Evolutionary conservation across 352 stramenopile genomes (phyloP).

Genomic region (Phytophthora agathidicida): DNA sequence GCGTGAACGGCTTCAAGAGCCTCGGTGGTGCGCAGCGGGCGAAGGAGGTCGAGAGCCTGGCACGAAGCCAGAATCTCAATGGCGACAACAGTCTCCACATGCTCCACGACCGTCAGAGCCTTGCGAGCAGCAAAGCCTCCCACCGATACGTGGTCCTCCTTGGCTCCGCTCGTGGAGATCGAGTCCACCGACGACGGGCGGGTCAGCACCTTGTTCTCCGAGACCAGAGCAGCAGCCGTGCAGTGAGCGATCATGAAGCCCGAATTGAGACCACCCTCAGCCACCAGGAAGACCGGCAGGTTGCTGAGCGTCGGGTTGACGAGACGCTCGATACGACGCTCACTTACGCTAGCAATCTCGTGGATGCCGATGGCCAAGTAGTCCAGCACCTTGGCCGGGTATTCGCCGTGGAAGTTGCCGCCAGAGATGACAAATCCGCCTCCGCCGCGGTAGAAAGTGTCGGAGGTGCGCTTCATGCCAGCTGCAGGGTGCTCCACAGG

Average conservation of each 20-base stretch:
- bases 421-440: slow-evolving; percentile 89
- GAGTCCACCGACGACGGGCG: slow-evolving; percentile 89
- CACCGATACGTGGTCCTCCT: slow-evolving; percentile 93
- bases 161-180: slow-evolving; percentile 87
- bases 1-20: slow-evolving; percentile 81
- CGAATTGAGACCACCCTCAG: slow-evolving; percentile 87
- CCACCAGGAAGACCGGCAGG: slow-evolving; percentile 85
- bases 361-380: slow-evolving; percentile 90
- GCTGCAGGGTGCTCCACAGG: slow-evolving; percentile 43
- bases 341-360: slow-evolving; percentile 85
- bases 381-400: slow-evolving; percentile 89
- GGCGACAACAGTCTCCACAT: slow-evolving; percentile 88
- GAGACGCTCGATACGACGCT: slow-evolving; percentile 87
- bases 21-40: slow-evolving; percentile 81
- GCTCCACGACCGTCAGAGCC: slow-evolving; percentile 83
- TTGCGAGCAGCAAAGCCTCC: slow-evolving; percentile 85
- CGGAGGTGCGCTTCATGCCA: slow-evolving; percentile 80
- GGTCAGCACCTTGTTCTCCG: slow-evolving; percentile 90
- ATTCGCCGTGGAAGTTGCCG: slow-evolving; percentile 92
- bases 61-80: slow-evolving; percentile 90
- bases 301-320: slow-evolving; percentile 89
- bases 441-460: slow-evolving; percentile 81
- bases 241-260: slow-evolving; percentile 93
- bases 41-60: slow-evolving; percentile 88
- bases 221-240: slow-evolving; percentile 85